Base-by-base conservation (phyloP, 768 basidiomycete genomes). In the Serendipita indica region DNA sequence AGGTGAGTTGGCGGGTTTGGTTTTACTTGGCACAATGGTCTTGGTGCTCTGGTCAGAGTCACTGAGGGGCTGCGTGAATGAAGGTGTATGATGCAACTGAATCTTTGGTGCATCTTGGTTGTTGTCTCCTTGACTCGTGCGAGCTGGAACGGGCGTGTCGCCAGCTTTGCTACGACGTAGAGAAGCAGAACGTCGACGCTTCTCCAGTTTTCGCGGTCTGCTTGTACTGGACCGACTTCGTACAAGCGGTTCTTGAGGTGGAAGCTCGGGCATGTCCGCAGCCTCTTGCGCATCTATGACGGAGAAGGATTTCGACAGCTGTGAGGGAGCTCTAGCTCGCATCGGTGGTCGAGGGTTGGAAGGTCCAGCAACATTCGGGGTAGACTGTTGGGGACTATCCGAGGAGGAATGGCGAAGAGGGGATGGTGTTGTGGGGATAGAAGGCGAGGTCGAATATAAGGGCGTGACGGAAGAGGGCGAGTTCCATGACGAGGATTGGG, bases 21-120 rank as follows among this genome's bases (percentile, higher is more conserved):
- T 7, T 27, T 27, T 54, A 28, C 22, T 54, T 18, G 49, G 49
- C 20, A 54, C 49, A 12, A 54, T 54, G 16, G 49, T 54, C 30
- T 33, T 54, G 7, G 49, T 27, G n/a, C 49, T 54, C 49, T 54
- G 49, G n/a, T 54, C 49, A 18, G 49, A 54, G 49, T 54, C 49
- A 28, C 49, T 54, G n/a, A 54, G 49, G 7, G 49, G 49, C 22
- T 22, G 30, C 30, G 20, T 25, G 41, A 43, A 43, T 3, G 49
- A 54, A 5, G 49, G 10, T 5, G 49, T 33, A n/a, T 54, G 49
- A n/a, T 33, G 49, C n/a, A 54, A 28, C 7, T 16, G 45, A 25
- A 16, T 16, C 12, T 46, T 10, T 14, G 20, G 49, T n/a, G 20
- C n/a, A 22, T 54, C 20, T 27, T 25, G 22, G 20, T 22, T 25